phyloP scores from a whole-genome alignment of 768 basidiomycete genomes.

The Boletus patriciae region DNA sequence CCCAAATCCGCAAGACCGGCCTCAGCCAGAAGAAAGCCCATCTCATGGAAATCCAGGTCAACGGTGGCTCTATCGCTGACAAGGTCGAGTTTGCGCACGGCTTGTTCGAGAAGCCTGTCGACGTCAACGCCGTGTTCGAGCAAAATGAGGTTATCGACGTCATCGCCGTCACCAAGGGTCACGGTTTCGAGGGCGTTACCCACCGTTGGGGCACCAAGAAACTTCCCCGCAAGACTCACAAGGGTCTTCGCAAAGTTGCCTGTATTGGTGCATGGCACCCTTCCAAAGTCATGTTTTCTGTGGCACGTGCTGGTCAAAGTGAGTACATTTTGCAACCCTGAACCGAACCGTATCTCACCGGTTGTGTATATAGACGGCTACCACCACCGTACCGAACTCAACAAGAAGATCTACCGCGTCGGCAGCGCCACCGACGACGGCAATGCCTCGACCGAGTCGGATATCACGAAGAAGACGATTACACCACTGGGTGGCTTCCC shows the following conservation, averaged over 20 bases:
- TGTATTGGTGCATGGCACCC: conserved; percentile 99
- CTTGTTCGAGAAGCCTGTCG: conserved; percentile 95
- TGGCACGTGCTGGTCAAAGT: conserved; percentile 99
- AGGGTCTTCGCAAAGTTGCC: conserved; percentile 99
- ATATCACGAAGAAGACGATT: conserved; percentile 90
- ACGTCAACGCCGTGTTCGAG: conserved; percentile 85
- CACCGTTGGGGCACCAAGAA: conserved; percentile 99
- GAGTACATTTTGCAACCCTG: conserved; percentile 36
- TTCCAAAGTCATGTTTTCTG: conserved; percentile 99
- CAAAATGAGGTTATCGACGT: conserved; percentile 96
- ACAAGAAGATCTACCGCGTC: conserved; percentile 99
- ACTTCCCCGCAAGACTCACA: conserved; percentile 98
- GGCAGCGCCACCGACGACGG: conserved; percentile 72
- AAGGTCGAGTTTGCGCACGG: conserved; percentile 95
- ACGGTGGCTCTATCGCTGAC: conserved; percentile 93
- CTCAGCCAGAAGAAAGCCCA: conserved; percentile 99
- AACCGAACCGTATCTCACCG: background rate
- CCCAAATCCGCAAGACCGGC: conserved; percentile 97
- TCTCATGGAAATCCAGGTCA: conserved; percentile 99
- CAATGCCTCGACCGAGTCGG: conserved; percentile 93
- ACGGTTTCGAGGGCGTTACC: conserved; percentile 99
- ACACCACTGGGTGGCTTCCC: conserved; percentile 99
- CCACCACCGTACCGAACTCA: conserved; percentile 95
- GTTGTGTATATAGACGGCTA: conserved; percentile 67
- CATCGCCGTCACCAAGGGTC: conserved; percentile 98